Evolutionary conservation across 2,329 filamentous ascomycete species (phyloP).

Genomic region (Fusarium mangiferae): DNA sequence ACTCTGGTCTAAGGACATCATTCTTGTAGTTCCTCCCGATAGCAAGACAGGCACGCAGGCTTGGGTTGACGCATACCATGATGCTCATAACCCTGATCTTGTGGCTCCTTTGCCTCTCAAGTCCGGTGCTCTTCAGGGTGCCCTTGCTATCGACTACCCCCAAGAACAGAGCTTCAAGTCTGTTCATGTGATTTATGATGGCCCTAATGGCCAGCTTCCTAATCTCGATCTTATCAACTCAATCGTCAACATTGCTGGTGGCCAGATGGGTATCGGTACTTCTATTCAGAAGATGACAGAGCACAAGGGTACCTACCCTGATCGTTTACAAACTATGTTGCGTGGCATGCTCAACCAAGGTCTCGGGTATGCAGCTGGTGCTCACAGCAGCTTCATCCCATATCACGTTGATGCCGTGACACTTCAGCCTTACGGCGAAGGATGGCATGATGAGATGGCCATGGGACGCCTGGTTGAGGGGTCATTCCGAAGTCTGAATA

Average conservation of each 20-base stretch:
- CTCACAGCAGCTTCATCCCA: slow-evolving; percentile 95
- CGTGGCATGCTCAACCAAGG: slow-evolving; percentile 94
- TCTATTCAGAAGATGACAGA: slow-evolving; percentile 90
- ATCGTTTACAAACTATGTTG: slow-evolving; percentile 87
- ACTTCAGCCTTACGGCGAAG: slow-evolving; percentile 86
- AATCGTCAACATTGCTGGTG: slow-evolving; percentile 84
- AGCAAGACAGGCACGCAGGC: slow-evolving; percentile 91
- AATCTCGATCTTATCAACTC: slow-evolving; percentile 98
- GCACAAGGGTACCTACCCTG: slow-evolving; percentile 80
- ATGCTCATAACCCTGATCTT: slow-evolving; percentile 77
- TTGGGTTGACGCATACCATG: slow-evolving; percentile 98
- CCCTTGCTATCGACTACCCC: slow-evolving; percentile 92
- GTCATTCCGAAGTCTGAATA: slow-evolving; percentile 93
- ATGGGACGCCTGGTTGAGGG: slow-evolving; percentile 91
- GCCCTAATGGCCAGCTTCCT: slow-evolving; percentile 92
- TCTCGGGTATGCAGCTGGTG: slow-evolving; percentile 86
- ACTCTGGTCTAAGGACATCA: slow-evolving; percentile 98
- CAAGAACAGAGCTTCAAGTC: slow-evolving; percentile 86
- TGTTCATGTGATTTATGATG: slow-evolving; percentile 92
- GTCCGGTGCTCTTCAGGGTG: slow-evolving; percentile 91
- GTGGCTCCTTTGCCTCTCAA: slow-evolving; percentile 86
- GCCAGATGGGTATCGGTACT: slow-evolving; percentile 90
- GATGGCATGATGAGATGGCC: slow-evolving; percentile 98
- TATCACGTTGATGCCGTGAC: slow-evolving; percentile 98
- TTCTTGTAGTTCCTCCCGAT: slow-evolving; percentile 88